These are phyloP conservation scores for Davidsoniella eucalypti DNA, from an alignment of 2,329 filamentous ascomycete species.

Conservation along the genomic window DNA sequence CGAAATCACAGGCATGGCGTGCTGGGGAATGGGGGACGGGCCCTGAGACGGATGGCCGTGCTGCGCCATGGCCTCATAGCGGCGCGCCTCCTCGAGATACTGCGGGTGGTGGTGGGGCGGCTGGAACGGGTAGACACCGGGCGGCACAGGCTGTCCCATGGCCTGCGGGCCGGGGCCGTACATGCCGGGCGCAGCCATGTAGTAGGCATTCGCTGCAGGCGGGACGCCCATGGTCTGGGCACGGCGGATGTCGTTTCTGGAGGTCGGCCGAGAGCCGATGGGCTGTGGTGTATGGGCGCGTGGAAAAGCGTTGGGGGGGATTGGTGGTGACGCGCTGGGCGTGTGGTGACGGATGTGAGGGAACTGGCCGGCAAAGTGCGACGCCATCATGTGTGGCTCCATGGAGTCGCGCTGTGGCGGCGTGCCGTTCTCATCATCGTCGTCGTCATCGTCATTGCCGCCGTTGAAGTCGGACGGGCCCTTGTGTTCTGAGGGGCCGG, in stretches of 20 bases:
- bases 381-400: conserved; percentile 47
- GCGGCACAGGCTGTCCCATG: conserved; percentile 5
- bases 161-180: conserved; percentile 13
- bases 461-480: conserved; percentile 84
- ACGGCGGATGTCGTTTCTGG: conserved; percentile 21
- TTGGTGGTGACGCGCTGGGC: conserved; percentile 75
- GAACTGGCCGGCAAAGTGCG: conserved; percentile 57
- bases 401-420: conserved; percentile 50
- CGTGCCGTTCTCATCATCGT: conserved; percentile 58
- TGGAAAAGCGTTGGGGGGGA: conserved; percentile 52
- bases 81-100: conserved; percentile 61
- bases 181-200: conserved; percentile 16
- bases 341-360: conserved; percentile 69
- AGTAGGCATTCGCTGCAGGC: conserved; percentile 17
- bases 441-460: conserved; percentile 71
- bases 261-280: conserved; percentile 16
- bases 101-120: conserved; percentile 25
- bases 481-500: conserved; percentile 87
- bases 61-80: conserved; percentile 28
- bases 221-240: conserved; percentile 14
- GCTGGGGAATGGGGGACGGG: conserved; percentile 27
- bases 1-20: conserved; percentile 19
- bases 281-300: conserved; percentile 16
- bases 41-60: conserved; percentile 44
- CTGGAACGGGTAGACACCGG: conserved; percentile 15